Evolutionary conservation across 148 eudicot species (phyloP).

Genomic region (Amaranthus palmeri): DNA sequence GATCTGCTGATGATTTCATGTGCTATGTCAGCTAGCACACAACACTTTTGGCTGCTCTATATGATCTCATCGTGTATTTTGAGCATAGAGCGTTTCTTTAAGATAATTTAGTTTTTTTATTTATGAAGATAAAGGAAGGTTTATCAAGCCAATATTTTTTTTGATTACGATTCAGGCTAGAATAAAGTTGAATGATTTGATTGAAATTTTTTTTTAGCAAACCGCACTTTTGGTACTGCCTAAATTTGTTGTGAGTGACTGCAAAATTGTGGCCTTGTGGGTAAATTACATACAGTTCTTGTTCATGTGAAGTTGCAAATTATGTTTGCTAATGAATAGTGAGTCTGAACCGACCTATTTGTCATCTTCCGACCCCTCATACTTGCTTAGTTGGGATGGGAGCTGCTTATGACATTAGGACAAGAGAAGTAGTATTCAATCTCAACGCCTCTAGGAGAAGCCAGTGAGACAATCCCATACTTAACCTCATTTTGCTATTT

Average conservation of each 20-base stretch:
- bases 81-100: not conserved
- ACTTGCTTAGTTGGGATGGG: too few species aligned
- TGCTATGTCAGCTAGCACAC: not conserved
- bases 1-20: not conserved
- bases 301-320: not conserved
- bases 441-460: not conserved
- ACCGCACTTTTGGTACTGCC: not conserved
- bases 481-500: not conserved
- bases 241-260: not conserved
- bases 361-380: too few species aligned
- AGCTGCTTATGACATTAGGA: too few species aligned
- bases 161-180: too few species aligned
- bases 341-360: too few species aligned
- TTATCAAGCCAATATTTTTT: too few species aligned
- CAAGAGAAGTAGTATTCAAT: not conserved
- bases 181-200: too few species aligned
- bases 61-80: not conserved
- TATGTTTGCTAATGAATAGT: too few species aligned
- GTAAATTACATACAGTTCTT: not conserved
- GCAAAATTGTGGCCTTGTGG: too few species aligned
- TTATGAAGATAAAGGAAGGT: too few species aligned
- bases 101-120: not conserved
- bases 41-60: not conserved
- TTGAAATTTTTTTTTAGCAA: too few species aligned
- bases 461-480: not conserved